These are phyloP conservation scores for Grosmannia huntii DNA, from an alignment of 2,329 filamentous ascomycete species.

Conservation along the genomic window DNA sequence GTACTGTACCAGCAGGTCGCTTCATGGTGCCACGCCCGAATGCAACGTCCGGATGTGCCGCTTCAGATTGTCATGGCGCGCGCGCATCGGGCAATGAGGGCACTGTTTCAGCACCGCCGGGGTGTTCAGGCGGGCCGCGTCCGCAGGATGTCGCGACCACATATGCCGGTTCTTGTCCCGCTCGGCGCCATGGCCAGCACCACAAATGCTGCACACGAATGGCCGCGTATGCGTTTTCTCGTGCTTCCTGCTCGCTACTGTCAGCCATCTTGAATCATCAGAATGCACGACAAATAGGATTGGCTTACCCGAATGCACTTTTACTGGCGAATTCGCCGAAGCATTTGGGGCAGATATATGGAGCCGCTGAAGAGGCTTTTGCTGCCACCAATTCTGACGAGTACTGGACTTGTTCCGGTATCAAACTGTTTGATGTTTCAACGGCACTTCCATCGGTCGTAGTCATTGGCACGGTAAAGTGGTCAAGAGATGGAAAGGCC, in stretches of 20 bases:
- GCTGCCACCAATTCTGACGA: too few relatives aligned
- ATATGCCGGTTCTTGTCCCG: not conserved
- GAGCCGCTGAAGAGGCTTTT: not conserved
- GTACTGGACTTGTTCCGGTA: too few relatives aligned
- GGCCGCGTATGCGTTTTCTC: not conserved
- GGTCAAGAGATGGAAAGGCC: not conserved
- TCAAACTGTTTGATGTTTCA: too few relatives aligned
- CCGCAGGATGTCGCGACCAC: not conserved
- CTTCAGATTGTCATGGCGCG: not conserved
- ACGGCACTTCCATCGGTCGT: not conserved
- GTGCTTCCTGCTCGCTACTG: not conserved
- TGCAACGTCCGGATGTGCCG: not conserved
- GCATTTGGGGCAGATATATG: not conserved
- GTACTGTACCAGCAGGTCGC: not conserved
- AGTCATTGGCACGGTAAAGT: not conserved
- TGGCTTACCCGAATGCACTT: not conserved
- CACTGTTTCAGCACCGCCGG: not conserved
- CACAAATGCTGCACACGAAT: not conserved
- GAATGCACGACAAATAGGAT: not conserved
- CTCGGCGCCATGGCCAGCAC: not conserved
- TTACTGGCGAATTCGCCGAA: not conserved
- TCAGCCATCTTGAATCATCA: not conserved
- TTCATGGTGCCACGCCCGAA: not conserved
- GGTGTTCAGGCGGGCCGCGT: not conserved
- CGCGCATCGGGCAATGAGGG: not conserved